These are phyloP conservation scores for Mallotus nudiflorus DNA, from an alignment of 345 rosid species.

Conservation along the genomic window DNA sequence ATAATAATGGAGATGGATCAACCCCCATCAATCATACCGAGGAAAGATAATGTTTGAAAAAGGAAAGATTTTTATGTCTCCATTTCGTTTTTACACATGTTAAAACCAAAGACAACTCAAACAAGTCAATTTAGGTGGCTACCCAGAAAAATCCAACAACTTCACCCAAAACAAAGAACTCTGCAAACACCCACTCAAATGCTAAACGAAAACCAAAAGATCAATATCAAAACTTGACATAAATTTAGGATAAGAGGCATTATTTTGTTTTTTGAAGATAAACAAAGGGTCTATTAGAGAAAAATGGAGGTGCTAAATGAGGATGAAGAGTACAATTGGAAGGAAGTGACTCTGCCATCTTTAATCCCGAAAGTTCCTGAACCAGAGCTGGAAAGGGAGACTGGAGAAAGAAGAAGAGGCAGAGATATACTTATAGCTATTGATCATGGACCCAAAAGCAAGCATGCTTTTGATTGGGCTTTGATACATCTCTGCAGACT, in stretches of 20 bases:
- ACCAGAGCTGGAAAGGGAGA: constrained; percentile 74
- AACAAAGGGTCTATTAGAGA: background rate
- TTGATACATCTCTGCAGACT: constrained; percentile 74
- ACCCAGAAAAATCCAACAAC: background rate
- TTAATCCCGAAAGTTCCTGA: constrained; percentile 47
- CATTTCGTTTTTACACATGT: no score
- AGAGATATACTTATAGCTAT: constrained; percentile 55
- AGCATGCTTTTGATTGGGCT: constrained; percentile 71
- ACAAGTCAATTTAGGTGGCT: constrained; percentile 6
- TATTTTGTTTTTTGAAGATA: no score
- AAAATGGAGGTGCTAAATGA: constrained; percentile 58
- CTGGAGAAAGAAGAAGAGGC: constrained; percentile 70
- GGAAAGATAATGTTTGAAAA: no score
- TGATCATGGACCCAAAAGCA: constrained; percentile 73
- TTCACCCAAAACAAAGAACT: background rate
- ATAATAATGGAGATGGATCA: no score
- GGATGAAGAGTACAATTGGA: constrained; percentile 63
- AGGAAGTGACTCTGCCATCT: constrained; percentile 62
- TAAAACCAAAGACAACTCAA: background rate
- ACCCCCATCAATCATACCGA: no score
- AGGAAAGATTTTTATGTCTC: no score
- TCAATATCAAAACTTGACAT: background rate
- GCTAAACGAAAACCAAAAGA: background rate
- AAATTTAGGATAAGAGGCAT: background rate
- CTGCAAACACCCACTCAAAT: no score